Base-by-base conservation (phyloP, 2,329 filamentous ascomycete species). In the Helminthosporium solani region DNA sequence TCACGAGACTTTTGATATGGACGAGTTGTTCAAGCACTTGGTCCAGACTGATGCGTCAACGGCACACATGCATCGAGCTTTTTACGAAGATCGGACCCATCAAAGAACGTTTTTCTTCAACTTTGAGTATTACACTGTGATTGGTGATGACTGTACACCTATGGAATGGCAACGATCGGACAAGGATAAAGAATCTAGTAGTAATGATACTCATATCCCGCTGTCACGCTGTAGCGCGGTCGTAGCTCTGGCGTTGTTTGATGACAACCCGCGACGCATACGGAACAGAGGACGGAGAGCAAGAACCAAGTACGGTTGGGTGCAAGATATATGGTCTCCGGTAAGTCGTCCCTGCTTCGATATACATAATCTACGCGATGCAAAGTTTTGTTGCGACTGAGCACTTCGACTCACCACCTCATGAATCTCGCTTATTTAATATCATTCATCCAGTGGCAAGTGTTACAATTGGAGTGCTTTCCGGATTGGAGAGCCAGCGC, bases 111-210 rank as follows among this genome's bases (percentile, higher is more conserved):
- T 84, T 61, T 77, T 83, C 53, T 84, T 85, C 60, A 79, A 75
- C 33, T 84, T 85, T 61, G 83, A 85, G 54, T 85, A 84, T 60
- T 84, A 83, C 57, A 85, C 82, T 4, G 73, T 84, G 6, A 75
- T 85, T 11, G 78, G 76, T 1, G 73, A 79, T 3, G 76, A 75
- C 3, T 75, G 81, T 33, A 71, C 74, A 25, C 82, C 83, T 0
- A 79, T 82, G 56, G 72, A 78, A 5, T 85, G 82, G 81, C 83
- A 85, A 57, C 68, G 73, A 16, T 76, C 77, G 30, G 81, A 84
- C 53, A 73, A 71, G 34, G 64, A 27, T 62, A 74, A 56, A 63
- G 67, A 42, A 57, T 68, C 16, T 51, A 28, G 14, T 60, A 70
- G 45, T 64, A 18, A 14, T 60, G 70, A 46, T 64, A 79, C 56